Conservation (phyloP, 495 filamentous ascomycete species). For the Penicillium robsamsonii region DNA sequence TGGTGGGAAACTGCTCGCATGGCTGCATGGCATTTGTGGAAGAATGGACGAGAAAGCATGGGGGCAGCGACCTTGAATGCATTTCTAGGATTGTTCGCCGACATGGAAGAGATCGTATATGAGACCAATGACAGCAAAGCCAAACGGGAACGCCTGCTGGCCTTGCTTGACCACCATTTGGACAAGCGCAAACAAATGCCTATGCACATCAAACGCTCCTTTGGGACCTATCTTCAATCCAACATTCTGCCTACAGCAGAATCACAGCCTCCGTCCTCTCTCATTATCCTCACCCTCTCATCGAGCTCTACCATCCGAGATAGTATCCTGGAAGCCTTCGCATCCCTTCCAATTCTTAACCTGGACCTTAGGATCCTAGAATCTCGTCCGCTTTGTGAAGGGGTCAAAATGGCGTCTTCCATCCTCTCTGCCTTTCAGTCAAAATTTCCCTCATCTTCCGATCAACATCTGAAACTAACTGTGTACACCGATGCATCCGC, state of each 20-base stretch:
- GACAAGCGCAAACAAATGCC: conserved; percentile 25
- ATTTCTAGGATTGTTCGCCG: conserved; percentile 44
- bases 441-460: conserved; percentile 15
- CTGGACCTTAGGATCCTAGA: conserved; percentile 61
- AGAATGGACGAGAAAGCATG: conserved; percentile 64
- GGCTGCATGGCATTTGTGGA: conserved; percentile 62
- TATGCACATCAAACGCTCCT: conserved; percentile 31
- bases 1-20: conserved; percentile 58
- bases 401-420: conserved; percentile 52
- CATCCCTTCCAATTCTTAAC: conserved; percentile 22
- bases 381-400: conserved; percentile 65
- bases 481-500: conserved; percentile 62
- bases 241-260: conserved; percentile 28
- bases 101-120: conserved; percentile 28
- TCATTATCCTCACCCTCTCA: conserved; percentile 58
- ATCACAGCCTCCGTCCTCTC: conserved; percentile 14
- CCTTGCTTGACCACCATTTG: conserved; percentile 34
- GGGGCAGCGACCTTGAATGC: conserved; percentile 55
- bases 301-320: conserved; percentile 59
- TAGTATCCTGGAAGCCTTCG: conserved; percentile 34
- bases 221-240: conserved; percentile 33
- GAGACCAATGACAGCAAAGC: conserved; percentile 22
- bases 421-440: conserved; percentile 37
- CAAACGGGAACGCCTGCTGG: conserved; percentile 25
- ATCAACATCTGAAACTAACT: conserved; percentile 35